These are phyloP conservation scores for Ramichloridium luteum DNA, from an alignment of 2,329 filamentous ascomycete genomes.

Conservation along the genomic window DNA sequence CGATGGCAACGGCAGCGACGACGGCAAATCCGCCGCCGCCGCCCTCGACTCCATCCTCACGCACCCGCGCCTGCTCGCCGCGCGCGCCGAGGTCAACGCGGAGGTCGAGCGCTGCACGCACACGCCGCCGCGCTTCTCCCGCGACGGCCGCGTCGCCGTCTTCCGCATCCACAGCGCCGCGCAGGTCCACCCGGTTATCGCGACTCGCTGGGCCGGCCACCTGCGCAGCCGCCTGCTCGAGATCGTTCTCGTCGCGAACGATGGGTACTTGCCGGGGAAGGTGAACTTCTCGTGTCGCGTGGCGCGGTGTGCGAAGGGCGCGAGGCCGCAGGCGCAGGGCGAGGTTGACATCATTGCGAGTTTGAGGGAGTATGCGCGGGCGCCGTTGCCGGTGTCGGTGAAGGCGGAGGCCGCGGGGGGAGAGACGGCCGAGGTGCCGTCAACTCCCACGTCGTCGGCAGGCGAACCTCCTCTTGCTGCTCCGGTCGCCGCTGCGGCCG, in stretches of 20 bases:
- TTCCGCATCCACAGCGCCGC: conserved; percentile 48
- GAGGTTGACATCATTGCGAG: conserved; percentile 54
- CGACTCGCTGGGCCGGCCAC: conserved; percentile 53
- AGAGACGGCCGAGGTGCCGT: conserved; percentile 1
- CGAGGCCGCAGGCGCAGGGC: conserved; percentile 42
- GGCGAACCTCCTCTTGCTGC: too few relatives aligned
- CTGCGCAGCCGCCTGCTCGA: conserved; percentile 48
- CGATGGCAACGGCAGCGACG: too few relatives aligned
- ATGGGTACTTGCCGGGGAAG: conserved; percentile 49
- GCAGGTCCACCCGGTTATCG: conserved; percentile 56
- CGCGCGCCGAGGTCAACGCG: conserved; percentile 45
- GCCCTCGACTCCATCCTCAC: conserved; percentile 39
- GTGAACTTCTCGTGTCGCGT: conserved; percentile 58
- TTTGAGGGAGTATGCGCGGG: conserved; percentile 39
- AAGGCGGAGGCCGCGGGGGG: conserved; percentile 1
- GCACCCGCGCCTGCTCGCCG: conserved; percentile 39
- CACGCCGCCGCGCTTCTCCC: conserved; percentile 50
- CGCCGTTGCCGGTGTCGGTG: conserved; percentile 17
- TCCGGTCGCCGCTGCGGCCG: too few relatives aligned
- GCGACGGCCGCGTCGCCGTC: conserved; percentile 50
- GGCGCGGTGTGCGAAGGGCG: conserved; percentile 41
- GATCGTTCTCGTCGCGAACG: conserved; percentile 54
- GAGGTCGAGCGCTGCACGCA: conserved; percentile 52
- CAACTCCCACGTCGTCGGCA: conserved; percentile 2
- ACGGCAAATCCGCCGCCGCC: conserved; percentile 39